A percentile compares a stretch with the other conserved stretches of the same genome.
Conservation (phyloP, 805 yeast species). For the Tetrapisispora phaffii region DNA sequence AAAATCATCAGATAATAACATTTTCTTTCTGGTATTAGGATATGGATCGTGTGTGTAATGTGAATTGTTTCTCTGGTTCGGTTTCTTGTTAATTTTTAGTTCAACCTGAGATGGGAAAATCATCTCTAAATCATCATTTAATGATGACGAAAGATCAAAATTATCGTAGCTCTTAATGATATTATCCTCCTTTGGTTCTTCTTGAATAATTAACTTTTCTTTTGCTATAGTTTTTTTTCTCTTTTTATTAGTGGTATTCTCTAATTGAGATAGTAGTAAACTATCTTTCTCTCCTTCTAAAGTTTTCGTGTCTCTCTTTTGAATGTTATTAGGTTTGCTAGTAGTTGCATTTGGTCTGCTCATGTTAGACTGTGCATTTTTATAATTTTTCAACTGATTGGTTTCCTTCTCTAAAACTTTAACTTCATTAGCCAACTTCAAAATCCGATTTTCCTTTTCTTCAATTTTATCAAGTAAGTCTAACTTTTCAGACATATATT, state of each 20-base stretch:
- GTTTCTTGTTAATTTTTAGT: slow-evolving; percentile 8
- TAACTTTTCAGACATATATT: slow-evolving; percentile 15
- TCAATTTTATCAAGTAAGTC: slow-evolving; percentile 21
- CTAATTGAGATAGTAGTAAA: neutral
- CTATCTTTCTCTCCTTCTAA: neutral
- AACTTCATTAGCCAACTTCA: slow-evolving; percentile 10
- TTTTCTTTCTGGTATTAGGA: slow-evolving; percentile 19
- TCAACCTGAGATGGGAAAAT: slow-evolving; percentile 26
- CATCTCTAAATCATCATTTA: slow-evolving; percentile 26
- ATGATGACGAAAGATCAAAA: slow-evolving; percentile 26
- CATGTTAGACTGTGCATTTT: neutral
- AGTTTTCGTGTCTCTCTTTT: neutral
- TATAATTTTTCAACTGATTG: neutral
- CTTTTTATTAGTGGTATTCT: neutral
- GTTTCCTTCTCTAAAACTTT: neutral
- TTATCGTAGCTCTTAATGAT: slow-evolving; percentile 14
- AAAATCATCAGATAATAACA: slow-evolving; percentile 25
- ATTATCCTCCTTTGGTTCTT: neutral
- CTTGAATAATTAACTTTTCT: neutral
- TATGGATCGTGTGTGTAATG: slow-evolving; percentile 7
- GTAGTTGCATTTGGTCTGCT: neutral
- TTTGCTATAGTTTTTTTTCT: neutral
- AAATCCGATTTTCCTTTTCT: slow-evolving; percentile 10
- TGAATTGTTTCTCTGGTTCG: slow-evolving; percentile 2
- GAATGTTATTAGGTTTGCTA: neutral